Evolutionary conservation across 1,139 yeast species (phyloP).

Genomic region (Debaryomyces udenii): DNA sequence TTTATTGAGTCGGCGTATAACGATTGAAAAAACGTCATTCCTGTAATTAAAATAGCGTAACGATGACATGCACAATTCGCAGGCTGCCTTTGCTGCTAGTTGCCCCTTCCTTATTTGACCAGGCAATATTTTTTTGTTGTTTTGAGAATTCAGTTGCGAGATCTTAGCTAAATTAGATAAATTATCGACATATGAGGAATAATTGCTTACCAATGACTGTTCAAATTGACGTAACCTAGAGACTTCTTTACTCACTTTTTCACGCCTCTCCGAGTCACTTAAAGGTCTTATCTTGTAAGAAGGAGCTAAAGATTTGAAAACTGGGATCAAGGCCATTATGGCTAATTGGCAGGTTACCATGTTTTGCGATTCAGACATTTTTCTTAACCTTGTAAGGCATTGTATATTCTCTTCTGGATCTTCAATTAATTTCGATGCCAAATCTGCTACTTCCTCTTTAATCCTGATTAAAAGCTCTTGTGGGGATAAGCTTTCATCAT

Average conservation of each 20-base stretch:
- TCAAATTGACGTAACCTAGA: constrained; percentile 77
- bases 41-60: constrained; percentile 82
- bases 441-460: constrained; percentile 82
- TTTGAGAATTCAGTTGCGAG: constrained; percentile 42
- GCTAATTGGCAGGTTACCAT: constrained; percentile 74
- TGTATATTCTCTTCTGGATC: constrained; percentile 86
- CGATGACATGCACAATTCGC: constrained; percentile 66
- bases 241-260: constrained; percentile 81
- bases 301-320: constrained; percentile 84
- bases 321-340: constrained; percentile 76
- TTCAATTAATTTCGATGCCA: constrained; percentile 78
- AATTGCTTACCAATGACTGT: constrained; percentile 70
- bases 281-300: constrained; percentile 84
- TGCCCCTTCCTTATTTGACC: constrained; percentile 53
- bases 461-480: constrained; percentile 59
- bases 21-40: constrained; percentile 65
- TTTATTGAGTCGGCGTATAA: constrained; percentile 67
- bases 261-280: constrained; percentile 77
- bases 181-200: constrained; percentile 65
- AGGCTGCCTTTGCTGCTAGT: constrained; percentile 73
- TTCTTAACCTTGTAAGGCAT: constrained; percentile 68
- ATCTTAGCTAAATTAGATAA: constrained; percentile 48
- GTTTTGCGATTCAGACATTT: constrained; percentile 69
- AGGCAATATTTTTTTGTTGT: constrained; percentile 39
- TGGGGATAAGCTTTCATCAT: constrained; percentile 53